Evolutionary conservation across 257 asterid genomes (phyloP).

Genomic region (Solanum lycopersicoides): DNA sequence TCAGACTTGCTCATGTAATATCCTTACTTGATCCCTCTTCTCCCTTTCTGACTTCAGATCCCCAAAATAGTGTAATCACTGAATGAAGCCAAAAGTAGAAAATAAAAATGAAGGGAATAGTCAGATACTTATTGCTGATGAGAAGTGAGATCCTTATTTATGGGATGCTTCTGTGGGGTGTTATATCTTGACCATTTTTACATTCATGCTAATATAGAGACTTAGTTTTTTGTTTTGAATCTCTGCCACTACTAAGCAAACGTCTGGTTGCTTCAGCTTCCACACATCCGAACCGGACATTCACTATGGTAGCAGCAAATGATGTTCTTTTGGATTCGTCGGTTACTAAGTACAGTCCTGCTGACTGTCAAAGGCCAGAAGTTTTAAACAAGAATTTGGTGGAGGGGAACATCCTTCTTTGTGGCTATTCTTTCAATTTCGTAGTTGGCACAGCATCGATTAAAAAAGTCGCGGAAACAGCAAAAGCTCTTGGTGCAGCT

Average conservation of each 20-base stretch:
- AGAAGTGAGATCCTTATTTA: not conserved
- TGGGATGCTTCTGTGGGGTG: not conserved
- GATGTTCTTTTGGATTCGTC: constrained; percentile 85
- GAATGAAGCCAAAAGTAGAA: not conserved
- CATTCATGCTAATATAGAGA: not conserved
- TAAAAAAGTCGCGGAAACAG: constrained; percentile 72
- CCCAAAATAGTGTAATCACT: not conserved
- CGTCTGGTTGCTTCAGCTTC: constrained; percentile 55
- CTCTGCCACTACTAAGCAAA: constrained; percentile 5
- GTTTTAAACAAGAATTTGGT: constrained; percentile 77
- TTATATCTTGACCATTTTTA: not conserved
- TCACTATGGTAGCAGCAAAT: constrained; percentile 87
- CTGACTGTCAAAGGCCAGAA: constrained; percentile 95
- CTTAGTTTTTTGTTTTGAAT: not conserved
- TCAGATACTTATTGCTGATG: not conserved
- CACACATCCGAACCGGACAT: constrained; percentile 67
- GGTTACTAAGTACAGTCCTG: constrained; percentile 44
- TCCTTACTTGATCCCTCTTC: not conserved
- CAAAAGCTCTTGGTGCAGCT: constrained; percentile 80
- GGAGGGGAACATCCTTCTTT: constrained; percentile 86
- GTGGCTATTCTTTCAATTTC: constrained; percentile 95
- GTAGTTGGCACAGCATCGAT: constrained; percentile 81
- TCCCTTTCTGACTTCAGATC: not conserved
- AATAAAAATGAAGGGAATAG: not conserved
- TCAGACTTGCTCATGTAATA: not conserved